phyloP scores from a whole-genome alignment of 2,329 filamentous ascomycete genomes.

The Phaeosphaeriaceae sp. region DNA sequence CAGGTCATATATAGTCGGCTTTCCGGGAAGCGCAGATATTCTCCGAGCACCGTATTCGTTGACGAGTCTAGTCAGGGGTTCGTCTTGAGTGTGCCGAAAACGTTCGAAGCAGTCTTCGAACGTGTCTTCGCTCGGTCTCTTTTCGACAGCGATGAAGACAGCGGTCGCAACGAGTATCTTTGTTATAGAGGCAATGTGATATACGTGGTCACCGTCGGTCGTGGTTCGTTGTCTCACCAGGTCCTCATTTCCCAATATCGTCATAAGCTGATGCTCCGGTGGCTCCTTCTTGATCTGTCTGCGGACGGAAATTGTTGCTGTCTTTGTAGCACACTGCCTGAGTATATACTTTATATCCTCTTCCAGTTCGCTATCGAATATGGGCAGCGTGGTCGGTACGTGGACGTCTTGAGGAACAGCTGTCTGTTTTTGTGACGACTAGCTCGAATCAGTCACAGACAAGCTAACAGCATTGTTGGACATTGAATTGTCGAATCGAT shows the following conservation, averaged over 20 bases:
- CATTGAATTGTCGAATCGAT: background rate
- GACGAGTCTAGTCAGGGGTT: background rate
- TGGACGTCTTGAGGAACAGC: background rate
- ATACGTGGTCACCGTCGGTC: background rate
- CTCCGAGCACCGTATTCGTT: background rate
- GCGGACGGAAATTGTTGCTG: slow-evolving; percentile 2
- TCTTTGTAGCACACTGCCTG: background rate
- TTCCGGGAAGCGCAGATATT: background rate
- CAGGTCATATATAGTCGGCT: slow-evolving; percentile 5
- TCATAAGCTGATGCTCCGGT: slow-evolving; percentile 2
- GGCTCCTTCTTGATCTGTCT: background rate
- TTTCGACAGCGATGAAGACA: slow-evolving; percentile 4
- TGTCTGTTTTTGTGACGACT: background rate
- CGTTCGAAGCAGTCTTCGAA: background rate
- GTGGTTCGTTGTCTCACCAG: background rate
- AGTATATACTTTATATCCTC: slow-evolving; percentile 3
- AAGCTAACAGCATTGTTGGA: background rate
- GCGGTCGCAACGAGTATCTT: slow-evolving; percentile 12
- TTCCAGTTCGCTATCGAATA: background rate
- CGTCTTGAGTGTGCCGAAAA: background rate
- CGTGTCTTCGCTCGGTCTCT: background rate
- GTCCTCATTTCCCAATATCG: background rate
- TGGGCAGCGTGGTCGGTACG: background rate
- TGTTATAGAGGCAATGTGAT: slow-evolving; percentile 11
- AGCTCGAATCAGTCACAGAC: background rate